phyloP scores from a whole-genome alignment of 1,284 basidiomycete species.

The Phenoliferia sp. region DNA sequence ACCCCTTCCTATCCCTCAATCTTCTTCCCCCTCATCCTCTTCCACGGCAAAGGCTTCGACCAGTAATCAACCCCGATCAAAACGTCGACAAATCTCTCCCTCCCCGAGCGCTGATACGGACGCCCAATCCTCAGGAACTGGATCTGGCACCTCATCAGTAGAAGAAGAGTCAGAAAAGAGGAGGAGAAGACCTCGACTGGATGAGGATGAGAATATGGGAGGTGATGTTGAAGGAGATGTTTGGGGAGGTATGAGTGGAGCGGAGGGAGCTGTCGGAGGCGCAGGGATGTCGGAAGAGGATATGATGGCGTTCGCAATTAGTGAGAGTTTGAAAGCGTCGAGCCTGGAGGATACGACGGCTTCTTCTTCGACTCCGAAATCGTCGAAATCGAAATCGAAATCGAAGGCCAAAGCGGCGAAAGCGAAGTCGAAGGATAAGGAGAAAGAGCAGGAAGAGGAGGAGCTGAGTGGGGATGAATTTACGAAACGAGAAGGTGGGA shows the following conservation, averaged over 20 bases:
- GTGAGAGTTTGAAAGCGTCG: conserved; percentile 42
- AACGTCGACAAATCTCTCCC: neutral
- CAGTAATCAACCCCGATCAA: neutral
- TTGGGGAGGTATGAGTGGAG: conserved; percentile 1
- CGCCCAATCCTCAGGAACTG: neutral
- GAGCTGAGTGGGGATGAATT: neutral
- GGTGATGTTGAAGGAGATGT: too few relatives aligned
- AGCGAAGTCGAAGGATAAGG: conserved; percentile 23
- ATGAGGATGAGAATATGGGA: neutral
- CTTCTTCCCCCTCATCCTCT: neutral
- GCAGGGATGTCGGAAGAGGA: conserved; percentile 37
- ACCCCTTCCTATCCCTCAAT: too few relatives aligned
- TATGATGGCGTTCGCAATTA: conserved; percentile 40
- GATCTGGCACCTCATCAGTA: neutral
- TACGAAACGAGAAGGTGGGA: conserved; percentile 1
- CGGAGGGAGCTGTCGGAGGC: neutral
- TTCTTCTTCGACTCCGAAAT: neutral
- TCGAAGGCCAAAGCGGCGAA: neutral
- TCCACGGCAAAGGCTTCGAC: neutral
- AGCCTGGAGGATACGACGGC: conserved; percentile 25
- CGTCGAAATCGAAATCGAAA: too few relatives aligned
- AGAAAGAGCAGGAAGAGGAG: conserved; percentile 1
- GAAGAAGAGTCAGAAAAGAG: conserved; percentile 4
- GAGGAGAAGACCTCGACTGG: neutral
- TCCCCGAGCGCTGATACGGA: neutral